Percentiles rank a stretch among this genome's conserved stretches.
Evolutionary conservation across 495 filamentous ascomycete genomes (phyloP).

Genomic region (Penicillium desertorum): DNA sequence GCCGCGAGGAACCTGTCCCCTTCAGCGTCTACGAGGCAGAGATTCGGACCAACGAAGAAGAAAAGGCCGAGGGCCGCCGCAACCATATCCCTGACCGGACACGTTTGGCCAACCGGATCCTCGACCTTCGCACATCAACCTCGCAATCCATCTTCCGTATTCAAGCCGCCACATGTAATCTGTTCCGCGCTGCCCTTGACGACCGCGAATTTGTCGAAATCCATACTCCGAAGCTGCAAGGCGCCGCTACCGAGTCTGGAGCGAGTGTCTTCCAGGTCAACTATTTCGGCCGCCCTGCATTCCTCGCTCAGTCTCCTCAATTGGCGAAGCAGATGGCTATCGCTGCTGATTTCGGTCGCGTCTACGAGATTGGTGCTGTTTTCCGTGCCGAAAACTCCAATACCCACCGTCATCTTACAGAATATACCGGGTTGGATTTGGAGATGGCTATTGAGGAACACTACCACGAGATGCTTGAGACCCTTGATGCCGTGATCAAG

Average conservation of each 20-base stretch:
- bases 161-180: slow-evolving; percentile 66
- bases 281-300: slow-evolving; percentile 82
- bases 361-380: slow-evolving; percentile 85
- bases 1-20: slow-evolving; percentile 56
- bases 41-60: slow-evolving; percentile 47
- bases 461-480: slow-evolving; percentile 78
- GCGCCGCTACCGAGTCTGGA: slow-evolving; percentile 84
- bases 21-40: slow-evolving; percentile 67
- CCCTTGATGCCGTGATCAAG: slow-evolving; percentile 76
- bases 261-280: slow-evolving; percentile 85
- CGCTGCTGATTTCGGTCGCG: slow-evolving; percentile 80
- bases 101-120: slow-evolving; percentile 76
- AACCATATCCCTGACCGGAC: slow-evolving; percentile 67
- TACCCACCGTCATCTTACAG: slow-evolving; percentile 91
- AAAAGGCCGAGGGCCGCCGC: slow-evolving; percentile 44
- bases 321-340: slow-evolving; percentile 95
- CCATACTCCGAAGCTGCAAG: slow-evolving; percentile 85
- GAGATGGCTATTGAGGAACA: slow-evolving; percentile 93
- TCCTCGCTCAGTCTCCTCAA: slow-evolving; percentile 86
- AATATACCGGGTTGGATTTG: slow-evolving; percentile 92
- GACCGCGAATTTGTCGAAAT: slow-evolving; percentile 78
- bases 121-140: slow-evolving; percentile 82
- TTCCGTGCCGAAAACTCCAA: slow-evolving; percentile 95
- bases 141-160: slow-evolving; percentile 87
- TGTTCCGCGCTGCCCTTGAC: slow-evolving; percentile 75